Conservation (phyloP, 2,329 filamentous ascomycete species). For the Helicocarpus griseus region DNA sequence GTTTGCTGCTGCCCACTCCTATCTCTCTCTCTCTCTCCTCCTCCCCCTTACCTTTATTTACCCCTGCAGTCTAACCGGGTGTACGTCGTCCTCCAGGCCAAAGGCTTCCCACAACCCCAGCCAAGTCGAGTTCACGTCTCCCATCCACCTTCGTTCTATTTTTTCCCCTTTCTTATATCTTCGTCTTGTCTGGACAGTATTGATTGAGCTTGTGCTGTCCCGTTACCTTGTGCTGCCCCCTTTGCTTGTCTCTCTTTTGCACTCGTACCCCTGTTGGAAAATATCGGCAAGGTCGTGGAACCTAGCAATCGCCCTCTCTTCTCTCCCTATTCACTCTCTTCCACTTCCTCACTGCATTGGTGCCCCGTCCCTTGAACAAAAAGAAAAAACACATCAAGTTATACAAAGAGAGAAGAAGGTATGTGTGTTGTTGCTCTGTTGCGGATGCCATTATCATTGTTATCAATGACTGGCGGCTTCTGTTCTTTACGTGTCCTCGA, state of each 20-base stretch:
- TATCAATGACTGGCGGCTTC: conserved; percentile 1
- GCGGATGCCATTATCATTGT: conserved; percentile 16
- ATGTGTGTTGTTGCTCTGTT: neutral
- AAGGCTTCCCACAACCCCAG: neutral
- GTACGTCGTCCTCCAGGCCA: too few species aligned
- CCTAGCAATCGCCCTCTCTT: neutral
- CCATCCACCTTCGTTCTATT: neutral
- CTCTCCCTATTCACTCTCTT: neutral
- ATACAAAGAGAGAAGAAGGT: neutral
- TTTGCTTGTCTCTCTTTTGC: neutral
- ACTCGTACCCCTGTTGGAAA: neutral
- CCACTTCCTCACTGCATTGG: neutral
- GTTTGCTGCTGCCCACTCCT: conserved; percentile 18
- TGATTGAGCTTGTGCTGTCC: neutral
- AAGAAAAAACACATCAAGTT: too few species aligned
- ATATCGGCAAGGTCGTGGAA: conserved; percentile 3
- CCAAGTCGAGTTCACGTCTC: neutral
- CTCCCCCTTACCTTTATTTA: conserved; percentile 7
- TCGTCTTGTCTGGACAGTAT: neutral
- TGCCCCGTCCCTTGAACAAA: neutral
- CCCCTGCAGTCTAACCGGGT: too few species aligned
- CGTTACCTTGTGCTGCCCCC: neutral
- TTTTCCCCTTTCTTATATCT: neutral
- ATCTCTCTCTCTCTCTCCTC: conserved; percentile 12
- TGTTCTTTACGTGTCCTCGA: neutral